Evolutionary conservation across 306 rosid species (phyloP).

Genomic region (Vigna nakashimae): DNA sequence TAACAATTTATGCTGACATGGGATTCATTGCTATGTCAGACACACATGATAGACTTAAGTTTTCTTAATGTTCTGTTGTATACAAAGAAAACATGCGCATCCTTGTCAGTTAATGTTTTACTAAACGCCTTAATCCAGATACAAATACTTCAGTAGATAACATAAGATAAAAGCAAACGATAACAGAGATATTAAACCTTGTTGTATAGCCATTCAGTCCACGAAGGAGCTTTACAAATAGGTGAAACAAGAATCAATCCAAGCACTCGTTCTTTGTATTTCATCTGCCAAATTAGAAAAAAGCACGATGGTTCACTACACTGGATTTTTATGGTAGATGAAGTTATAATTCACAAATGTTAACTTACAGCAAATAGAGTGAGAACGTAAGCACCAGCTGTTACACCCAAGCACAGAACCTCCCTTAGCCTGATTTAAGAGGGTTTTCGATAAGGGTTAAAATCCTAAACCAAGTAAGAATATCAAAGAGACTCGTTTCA

Average conservation of each 20-base stretch:
- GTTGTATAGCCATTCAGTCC: constrained; percentile 92
- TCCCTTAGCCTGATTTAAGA: constrained; percentile 70
- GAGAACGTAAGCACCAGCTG: constrained; percentile 89
- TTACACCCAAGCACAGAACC: constrained; percentile 86
- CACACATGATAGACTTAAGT: background rate
- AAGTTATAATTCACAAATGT: constrained; percentile 14
- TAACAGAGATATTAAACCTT: constrained; percentile 59
- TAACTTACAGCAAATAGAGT: constrained; percentile 83
- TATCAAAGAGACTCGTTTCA: constrained; percentile 18
- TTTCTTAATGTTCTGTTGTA: background rate
- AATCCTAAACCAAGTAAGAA: constrained; percentile 32
- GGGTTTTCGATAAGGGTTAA: constrained; percentile 28
- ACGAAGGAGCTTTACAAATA: constrained; percentile 77
- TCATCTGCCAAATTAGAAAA: constrained; percentile 63
- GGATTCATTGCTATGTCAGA: constrained; percentile 7
- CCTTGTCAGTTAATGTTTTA: background rate
- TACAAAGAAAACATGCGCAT: background rate
- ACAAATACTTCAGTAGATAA: constrained; percentile 32
- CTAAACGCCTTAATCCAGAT: constrained; percentile 28
- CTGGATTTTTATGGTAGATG: constrained; percentile 23
- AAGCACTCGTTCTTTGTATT: constrained; percentile 75
- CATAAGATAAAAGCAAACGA: constrained; percentile 23
- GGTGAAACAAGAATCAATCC: constrained; percentile 91
- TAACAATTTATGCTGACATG: background rate
- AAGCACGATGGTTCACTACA: constrained; percentile 22